Percentiles rank a stretch among this genome's conserved stretches.
These are phyloP conservation scores for Dothideomycetidae sp. DNA, from an alignment of 2,329 filamentous ascomycete genomes.

Conservation along the genomic window DNA sequence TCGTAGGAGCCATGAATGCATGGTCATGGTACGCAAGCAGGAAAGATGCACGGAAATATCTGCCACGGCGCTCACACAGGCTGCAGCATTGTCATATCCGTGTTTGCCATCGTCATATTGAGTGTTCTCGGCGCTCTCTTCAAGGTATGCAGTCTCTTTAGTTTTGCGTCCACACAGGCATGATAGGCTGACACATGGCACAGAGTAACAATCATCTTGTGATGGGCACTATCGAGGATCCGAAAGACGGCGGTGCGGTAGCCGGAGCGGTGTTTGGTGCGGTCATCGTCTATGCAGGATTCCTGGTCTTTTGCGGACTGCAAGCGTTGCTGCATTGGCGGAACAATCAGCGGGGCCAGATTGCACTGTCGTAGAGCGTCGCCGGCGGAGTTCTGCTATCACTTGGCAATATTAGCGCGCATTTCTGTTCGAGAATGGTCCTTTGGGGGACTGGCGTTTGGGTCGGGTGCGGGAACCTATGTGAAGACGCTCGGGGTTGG, in stretches of 20 bases:
- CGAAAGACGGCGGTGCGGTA: slow-evolving; percentile 56
- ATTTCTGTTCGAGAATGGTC: no score
- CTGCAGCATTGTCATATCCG: slow-evolving; percentile 53
- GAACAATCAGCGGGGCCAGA: slow-evolving; percentile 69
- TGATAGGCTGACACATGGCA: not conserved
- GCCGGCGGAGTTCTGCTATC: no score
- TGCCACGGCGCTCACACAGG: slow-evolving; percentile 13
- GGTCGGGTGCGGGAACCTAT: no score
- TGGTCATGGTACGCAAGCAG: slow-evolving; percentile 67
- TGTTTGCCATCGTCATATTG: slow-evolving; percentile 51
- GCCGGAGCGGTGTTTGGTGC: slow-evolving; percentile 76
- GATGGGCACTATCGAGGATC: slow-evolving; percentile 53
- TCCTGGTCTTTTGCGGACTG: slow-evolving; percentile 81
- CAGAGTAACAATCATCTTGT: slow-evolving; percentile 64
- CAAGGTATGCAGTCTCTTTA: slow-evolving; percentile 35
- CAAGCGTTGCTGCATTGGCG: slow-evolving; percentile 78
- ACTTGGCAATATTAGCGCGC: no score
- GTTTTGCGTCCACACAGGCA: no score
- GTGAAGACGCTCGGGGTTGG: no score
- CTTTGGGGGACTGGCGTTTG: no score
- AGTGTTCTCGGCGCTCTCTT: slow-evolving; percentile 58
- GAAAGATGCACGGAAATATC: no score
- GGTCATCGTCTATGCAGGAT: slow-evolving; percentile 83
- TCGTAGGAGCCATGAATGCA: slow-evolving; percentile 82
- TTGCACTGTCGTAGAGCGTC: slow-evolving; percentile 46